Percentiles rank a stretch among this genome's conserved stretches.
Conservation (phyloP, 306 rosid genomes). For the Ammopiptanthus mongolicus region DNA sequence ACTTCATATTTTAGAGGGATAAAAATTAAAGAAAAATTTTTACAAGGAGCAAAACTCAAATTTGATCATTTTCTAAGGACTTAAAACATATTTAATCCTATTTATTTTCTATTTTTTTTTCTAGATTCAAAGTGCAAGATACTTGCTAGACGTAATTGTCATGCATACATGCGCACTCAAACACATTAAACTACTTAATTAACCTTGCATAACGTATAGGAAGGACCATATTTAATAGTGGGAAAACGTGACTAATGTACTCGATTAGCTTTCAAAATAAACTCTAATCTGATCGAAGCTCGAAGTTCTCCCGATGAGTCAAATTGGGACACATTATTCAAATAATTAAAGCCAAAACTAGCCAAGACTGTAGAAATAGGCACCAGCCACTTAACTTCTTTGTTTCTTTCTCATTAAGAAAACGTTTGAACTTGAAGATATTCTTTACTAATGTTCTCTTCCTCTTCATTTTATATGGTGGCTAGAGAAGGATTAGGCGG, state of each 20-base stretch:
- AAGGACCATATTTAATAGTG: background rate
- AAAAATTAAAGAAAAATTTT: too few relatives aligned
- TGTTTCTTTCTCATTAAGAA: constrained; percentile 31
- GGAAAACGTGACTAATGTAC: background rate
- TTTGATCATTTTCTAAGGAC: too few relatives aligned
- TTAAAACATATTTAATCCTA: too few relatives aligned
- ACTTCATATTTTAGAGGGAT: too few relatives aligned
- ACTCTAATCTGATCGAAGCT: background rate
- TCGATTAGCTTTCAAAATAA: background rate
- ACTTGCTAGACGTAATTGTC: too few relatives aligned
- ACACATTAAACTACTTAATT: too few relatives aligned
- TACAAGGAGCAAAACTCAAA: too few relatives aligned
- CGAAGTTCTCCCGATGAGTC: background rate
- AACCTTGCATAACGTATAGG: too few relatives aligned
- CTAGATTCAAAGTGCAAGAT: too few relatives aligned
- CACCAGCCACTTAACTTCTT: constrained; percentile 2
- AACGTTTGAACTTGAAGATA: background rate
- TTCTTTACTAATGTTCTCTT: background rate
- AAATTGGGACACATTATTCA: background rate
- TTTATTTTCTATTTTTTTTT: too few relatives aligned
- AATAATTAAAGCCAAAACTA: background rate
- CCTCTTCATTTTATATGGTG: background rate
- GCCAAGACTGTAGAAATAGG: background rate
- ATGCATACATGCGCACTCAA: too few relatives aligned
- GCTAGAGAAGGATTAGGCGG: constrained; percentile 7